A percentile compares a stretch with the other conserved stretches of the same genome.
Conservation (phyloP, 345 rosid genomes). For the Heritiera littoralis region DNA sequence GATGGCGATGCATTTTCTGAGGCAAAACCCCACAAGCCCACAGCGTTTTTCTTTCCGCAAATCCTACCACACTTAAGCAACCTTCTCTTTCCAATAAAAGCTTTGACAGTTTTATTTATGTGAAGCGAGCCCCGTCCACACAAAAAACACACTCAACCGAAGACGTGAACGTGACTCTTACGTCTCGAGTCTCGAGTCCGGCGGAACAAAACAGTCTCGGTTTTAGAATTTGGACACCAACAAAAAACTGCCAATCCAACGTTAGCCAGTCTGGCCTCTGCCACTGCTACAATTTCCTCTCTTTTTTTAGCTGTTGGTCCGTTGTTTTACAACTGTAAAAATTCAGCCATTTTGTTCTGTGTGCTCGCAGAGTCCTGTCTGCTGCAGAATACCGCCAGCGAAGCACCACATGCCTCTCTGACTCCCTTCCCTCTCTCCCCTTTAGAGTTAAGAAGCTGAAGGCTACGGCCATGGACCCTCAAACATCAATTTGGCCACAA, state of each 20-base stretch:
- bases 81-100: background rate
- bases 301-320: background rate
- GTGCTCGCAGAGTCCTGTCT: no score
- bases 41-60: background rate
- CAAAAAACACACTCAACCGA: background rate
- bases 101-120: background rate
- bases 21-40: background rate
- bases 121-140: background rate
- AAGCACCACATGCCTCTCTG: constrained; percentile 5
- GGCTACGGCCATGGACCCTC: background rate
- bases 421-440: background rate
- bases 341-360: background rate
- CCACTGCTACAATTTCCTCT: background rate
- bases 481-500: background rate
- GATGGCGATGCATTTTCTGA: background rate
- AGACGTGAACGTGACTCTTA: constrained; percentile 25
- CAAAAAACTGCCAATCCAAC: background rate
- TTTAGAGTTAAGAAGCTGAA: background rate
- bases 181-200: constrained; percentile 7
- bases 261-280: background rate
- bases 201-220: background rate
- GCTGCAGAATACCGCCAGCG: background rate
- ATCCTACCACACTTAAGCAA: background rate
- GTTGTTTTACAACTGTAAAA: background rate
- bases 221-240: background rate